Percentiles rank a stretch among this genome's conserved stretches.
phyloP scores from a whole-genome alignment of 306 rosid genomes.

The Medicago arabica region DNA sequence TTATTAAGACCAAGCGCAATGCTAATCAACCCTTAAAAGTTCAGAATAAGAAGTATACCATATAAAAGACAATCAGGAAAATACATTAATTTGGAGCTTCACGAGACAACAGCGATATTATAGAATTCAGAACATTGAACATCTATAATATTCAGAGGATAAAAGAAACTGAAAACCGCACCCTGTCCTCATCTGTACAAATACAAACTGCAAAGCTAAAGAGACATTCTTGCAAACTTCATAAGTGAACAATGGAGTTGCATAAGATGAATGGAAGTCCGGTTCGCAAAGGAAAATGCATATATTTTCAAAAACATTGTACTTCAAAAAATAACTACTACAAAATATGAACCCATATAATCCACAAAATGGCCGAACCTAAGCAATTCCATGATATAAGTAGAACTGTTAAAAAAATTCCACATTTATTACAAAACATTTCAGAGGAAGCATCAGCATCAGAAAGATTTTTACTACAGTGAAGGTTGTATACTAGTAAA shows the following conservation, averaged over 20 bases:
- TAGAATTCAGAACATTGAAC: background rate
- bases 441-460: slow-evolving; percentile 2
- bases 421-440: slow-evolving; percentile 26
- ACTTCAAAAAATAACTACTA: background rate
- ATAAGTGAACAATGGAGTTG: background rate
- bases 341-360: slow-evolving; percentile 21
- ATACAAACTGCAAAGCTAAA: background rate
- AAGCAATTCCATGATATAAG: slow-evolving; percentile 20
- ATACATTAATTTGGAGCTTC: background rate
- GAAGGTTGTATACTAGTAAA: slow-evolving; percentile 15
- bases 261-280: slow-evolving; percentile 3
- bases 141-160: background rate
- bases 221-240: slow-evolving; percentile 4
- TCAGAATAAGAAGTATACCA: background rate
- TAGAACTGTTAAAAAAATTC: slow-evolving; percentile 25
- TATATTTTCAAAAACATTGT: background rate
- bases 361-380: slow-evolving; percentile 35
- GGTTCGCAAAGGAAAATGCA: slow-evolving; percentile 7
- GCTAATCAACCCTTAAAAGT: background rate
- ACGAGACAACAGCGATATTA: background rate
- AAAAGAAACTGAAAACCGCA: background rate
- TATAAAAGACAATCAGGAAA: background rate
- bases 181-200: background rate
- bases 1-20: too few species aligned
- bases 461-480: slow-evolving; percentile 9